A percentile compares a stretch with the other conserved stretches of the same genome.
These are phyloP conservation scores for Lyophyllum decastes DNA, from an alignment of 768 basidiomycete genomes.

Conservation along the genomic window DNA sequence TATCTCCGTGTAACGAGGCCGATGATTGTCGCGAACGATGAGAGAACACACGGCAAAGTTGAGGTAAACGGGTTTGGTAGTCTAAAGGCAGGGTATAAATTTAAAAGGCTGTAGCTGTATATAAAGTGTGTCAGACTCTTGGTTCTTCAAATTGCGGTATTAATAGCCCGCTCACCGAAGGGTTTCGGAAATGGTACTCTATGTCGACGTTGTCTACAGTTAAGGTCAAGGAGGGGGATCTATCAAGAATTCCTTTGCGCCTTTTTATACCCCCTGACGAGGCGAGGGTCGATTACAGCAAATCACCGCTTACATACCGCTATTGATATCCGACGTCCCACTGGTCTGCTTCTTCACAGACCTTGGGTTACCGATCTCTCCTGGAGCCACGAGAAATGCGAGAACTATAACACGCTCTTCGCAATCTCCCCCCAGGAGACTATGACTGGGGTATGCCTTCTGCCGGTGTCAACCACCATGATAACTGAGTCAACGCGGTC, in stretches of 20 bases:
- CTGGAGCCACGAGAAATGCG: neutral
- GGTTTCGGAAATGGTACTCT: too few relatives aligned
- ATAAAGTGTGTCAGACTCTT: too few relatives aligned
- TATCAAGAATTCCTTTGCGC: neutral
- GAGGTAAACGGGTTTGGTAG: neutral
- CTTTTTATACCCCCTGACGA: slow-evolving; percentile 1
- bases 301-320: neutral
- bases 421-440: neutral
- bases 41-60: neutral
- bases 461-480: neutral
- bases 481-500: too few relatives aligned
- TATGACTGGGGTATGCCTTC: neutral
- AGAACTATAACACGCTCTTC: too few relatives aligned
- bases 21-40: neutral
- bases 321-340: neutral
- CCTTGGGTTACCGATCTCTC: neutral
- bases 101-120: too few relatives aligned
- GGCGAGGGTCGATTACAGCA: neutral
- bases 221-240: slow-evolving; percentile 1
- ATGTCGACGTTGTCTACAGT: neutral
- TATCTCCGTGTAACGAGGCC: slow-evolving; percentile 11
- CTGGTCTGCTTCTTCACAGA: neutral
- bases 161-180: too few relatives aligned
- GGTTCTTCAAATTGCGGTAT: too few relatives aligned
- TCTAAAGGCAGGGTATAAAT: neutral